Evolutionary conservation across 78 protist species (phyloP).

Genomic region (Dictyostelium brefeldianum): DNA sequence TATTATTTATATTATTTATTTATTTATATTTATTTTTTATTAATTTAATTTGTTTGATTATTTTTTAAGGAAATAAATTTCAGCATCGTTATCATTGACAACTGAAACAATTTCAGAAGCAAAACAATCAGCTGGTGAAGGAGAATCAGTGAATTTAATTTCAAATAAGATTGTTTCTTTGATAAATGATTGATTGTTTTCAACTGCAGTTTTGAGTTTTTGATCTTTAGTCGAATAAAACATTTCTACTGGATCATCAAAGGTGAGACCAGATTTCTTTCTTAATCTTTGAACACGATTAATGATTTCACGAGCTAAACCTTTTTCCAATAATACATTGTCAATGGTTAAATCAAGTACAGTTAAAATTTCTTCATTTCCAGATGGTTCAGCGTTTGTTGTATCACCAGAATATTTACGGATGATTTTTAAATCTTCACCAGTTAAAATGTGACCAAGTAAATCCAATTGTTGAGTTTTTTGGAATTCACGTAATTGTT

Average conservation of each 20-base stretch:
- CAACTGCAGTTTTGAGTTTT: slow-evolving; percentile 17
- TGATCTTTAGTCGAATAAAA: slow-evolving; percentile 30
- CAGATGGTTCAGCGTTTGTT: slow-evolving; percentile 58
- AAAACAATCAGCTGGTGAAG: not conserved
- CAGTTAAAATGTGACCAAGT: slow-evolving; percentile 49
- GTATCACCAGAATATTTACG: slow-evolving; percentile 48
- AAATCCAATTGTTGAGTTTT: slow-evolving; percentile 41
- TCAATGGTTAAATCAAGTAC: slow-evolving; percentile 78
- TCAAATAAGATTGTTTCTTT: slow-evolving; percentile 23
- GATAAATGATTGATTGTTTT: slow-evolving; percentile 9
- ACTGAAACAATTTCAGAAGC: slow-evolving; percentile 59
- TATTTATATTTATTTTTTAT: not conserved
- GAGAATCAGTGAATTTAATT: not conserved
- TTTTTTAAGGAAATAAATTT: slow-evolving; percentile 38
- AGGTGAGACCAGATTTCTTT: slow-evolving; percentile 85
- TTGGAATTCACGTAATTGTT: slow-evolving; percentile 80
- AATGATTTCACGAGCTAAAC: slow-evolving; percentile 91
- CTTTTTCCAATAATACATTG: slow-evolving; percentile 70
- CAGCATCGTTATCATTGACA: slow-evolving; percentile 38
- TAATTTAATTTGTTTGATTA: not conserved
- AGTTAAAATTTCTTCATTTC: slow-evolving; percentile 82
- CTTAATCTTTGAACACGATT: slow-evolving; percentile 94
- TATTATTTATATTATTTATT: too few relatives aligned
- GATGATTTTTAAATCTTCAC: slow-evolving; percentile 76
- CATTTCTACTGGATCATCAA: slow-evolving; percentile 69